Base-by-base conservation (phyloP, 2,329 filamentous ascomycete genomes). In the Ophiostoma populinum region DNA sequence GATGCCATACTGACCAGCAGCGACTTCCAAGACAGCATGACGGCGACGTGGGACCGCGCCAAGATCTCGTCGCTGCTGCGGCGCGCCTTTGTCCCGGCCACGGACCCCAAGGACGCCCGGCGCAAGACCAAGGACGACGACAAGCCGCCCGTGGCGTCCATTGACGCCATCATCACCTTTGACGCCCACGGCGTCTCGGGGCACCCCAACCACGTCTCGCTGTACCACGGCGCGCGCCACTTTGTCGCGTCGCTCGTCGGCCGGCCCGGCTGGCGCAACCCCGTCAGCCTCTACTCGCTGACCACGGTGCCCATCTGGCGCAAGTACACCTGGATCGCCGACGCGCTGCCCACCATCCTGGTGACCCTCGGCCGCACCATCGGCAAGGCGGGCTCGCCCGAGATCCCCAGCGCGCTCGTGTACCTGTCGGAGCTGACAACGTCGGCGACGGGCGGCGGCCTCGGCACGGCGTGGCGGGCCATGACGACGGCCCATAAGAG, bases 401-500 rank as follows among this genome's bases (percentile, higher is more conserved):
- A 70, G 25, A 64, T 66, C 36, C 71, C 75, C 0, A 56, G 52
- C 3, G 65, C 66, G 1, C 54, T 93, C 35, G 51, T 93, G 24
- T 85, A 78, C 49, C 62, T 87, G 40, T 54, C 56, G 29, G 58
- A 53, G 28, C 54, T 83, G 12, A 51, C 56, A 5, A 71, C 77
- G 43, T 21, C 24, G 63, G 75, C 43, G 2, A 10, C 35, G 11
- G 68, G 49, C 2, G 57, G 57, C 32, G 60, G 56, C n/a, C 53
- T 62, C 38, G 52, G 52, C 8, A 61, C 65, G 20, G 87, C 82
- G 7, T 78, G 86, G 59, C 66, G 61, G 36, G 86, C 90, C 21
- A 98, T 98, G 90, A 85, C 80, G 2, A 65, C 68, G 36, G 87
- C 81, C 19, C 90, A 98, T 60, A 65, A 74, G 57, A 94, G 85